Evolutionary conservation across 352 stramenopile species (phyloP).

Genomic region (Phytophthora sansomeana): DNA sequence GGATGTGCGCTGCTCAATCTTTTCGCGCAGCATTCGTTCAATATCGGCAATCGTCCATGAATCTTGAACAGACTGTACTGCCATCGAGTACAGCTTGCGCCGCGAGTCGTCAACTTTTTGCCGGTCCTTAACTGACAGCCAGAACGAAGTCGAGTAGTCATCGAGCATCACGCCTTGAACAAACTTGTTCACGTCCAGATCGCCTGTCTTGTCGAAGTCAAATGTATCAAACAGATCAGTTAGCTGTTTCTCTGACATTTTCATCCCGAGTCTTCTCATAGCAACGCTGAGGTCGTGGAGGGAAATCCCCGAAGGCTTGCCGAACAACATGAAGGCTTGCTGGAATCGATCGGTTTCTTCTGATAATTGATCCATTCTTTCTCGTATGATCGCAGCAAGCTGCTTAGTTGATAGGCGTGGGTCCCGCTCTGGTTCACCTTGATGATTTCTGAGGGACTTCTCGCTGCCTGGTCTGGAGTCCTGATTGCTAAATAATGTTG

Average conservation of each 20-base stretch:
- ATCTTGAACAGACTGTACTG: constrained; percentile 70
- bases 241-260: constrained; percentile 59
- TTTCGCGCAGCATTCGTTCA: constrained; percentile 81
- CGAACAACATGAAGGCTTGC: constrained; percentile 78
- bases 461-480: constrained; percentile 27
- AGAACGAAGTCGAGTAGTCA: constrained; percentile 66
- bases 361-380: constrained; percentile 71
- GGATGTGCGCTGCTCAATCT: constrained; percentile 86
- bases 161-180: constrained; percentile 82
- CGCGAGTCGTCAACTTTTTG: constrained; percentile 62
- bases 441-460: constrained; percentile 29
- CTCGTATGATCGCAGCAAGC: constrained; percentile 59
- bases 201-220: constrained; percentile 81
- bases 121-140: constrained; percentile 60
- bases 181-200: constrained; percentile 84
- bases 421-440: constrained; percentile 39
- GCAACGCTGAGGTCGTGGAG: constrained; percentile 58
- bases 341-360: constrained; percentile 80
- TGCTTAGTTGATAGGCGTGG: constrained; percentile 61
- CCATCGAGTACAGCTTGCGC: constrained; percentile 63
- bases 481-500: constrained; percentile 60
- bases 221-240: constrained; percentile 73
- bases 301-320: constrained; percentile 69
- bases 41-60: constrained; percentile 83
- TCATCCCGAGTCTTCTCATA: constrained; percentile 64